Evolutionary conservation across 2,329 filamentous ascomycete genomes (phyloP).

Genomic region (Fusarium continuum): DNA sequence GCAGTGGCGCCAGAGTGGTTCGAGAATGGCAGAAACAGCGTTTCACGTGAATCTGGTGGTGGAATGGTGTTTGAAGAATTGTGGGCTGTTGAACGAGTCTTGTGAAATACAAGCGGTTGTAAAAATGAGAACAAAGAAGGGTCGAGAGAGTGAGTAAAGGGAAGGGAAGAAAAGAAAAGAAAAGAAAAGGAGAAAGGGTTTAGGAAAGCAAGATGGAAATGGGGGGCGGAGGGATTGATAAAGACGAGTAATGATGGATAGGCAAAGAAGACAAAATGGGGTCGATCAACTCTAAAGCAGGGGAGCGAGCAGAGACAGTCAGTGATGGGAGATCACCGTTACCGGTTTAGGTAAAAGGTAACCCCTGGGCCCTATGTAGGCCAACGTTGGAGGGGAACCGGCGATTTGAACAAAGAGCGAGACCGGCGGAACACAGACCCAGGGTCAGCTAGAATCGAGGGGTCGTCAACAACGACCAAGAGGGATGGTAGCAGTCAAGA

Average conservation of each 20-base stretch:
- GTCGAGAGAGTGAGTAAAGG: conserved; percentile 14
- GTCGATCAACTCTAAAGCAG: conserved; percentile 44
- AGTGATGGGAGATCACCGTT: conserved; percentile 44
- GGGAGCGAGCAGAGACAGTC: conserved; percentile 36
- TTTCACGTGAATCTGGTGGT: conserved; percentile 40
- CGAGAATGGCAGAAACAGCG: conserved; percentile 37
- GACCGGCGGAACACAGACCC: conserved; percentile 20
- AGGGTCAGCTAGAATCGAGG: conserved; percentile 14
- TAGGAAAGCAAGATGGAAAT: conserved; percentile 12
- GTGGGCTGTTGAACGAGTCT: conserved; percentile 34
- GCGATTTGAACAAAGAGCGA: conserved; percentile 31
- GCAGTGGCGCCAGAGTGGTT: conserved; percentile 44
- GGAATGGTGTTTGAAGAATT: conserved; percentile 28
- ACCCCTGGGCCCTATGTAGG: too few species aligned
- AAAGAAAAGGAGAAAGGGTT: conserved; percentile 15
- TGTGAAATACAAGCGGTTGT: conserved; percentile 6
- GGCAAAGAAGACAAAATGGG: conserved; percentile 31
- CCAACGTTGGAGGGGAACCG: conserved; percentile 29
- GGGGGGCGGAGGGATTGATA: conserved; percentile 38
- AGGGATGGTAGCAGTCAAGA: not conserved
- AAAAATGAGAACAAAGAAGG: conserved; percentile 24
- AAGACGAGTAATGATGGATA: conserved; percentile 32
- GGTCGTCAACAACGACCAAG: not conserved
- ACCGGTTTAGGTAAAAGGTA: conserved; percentile 39
- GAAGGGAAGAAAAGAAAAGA: conserved; percentile 5